Conservation (phyloP, 495 filamentous ascomycete species). For the Rhizodiscina lignyota region DNA sequence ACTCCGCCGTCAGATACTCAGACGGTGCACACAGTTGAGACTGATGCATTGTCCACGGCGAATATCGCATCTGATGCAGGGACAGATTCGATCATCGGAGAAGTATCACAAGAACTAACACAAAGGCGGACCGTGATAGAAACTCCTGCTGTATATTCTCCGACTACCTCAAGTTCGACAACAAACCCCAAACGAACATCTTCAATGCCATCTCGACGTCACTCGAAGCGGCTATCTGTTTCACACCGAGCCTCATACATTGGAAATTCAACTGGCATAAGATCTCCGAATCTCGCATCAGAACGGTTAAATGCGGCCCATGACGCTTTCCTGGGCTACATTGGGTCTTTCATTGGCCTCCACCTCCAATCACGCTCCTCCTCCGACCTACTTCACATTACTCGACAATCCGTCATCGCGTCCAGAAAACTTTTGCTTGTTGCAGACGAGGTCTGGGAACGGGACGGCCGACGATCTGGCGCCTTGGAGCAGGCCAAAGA, state of each 20-base stretch:
- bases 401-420: slow-evolving; percentile 64
- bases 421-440: slow-evolving; percentile 62
- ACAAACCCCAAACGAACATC: background rate
- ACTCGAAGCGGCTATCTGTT: slow-evolving; percentile 31
- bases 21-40: slow-evolving; percentile 5
- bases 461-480: slow-evolving; percentile 47
- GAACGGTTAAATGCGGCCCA: slow-evolving; percentile 57
- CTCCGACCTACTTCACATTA: slow-evolving; percentile 57
- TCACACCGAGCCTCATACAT: slow-evolving; percentile 41
- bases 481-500: slow-evolving; percentile 52
- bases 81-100: no score
- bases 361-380: slow-evolving; percentile 81
- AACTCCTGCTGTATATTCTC: slow-evolving; percentile 3
- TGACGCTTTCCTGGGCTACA: slow-evolving; percentile 71
- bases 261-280: slow-evolving; percentile 25
- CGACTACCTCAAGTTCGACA: background rate
- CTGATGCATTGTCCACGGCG: no score
- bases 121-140: no score
- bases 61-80: no score
- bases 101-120: slow-evolving; percentile 3
- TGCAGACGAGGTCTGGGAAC: slow-evolving; percentile 69
- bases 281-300: slow-evolving; percentile 39
- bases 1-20: slow-evolving; percentile 43
- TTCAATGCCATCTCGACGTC: background rate
- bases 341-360: slow-evolving; percentile 83